phyloP scores from a whole-genome alignment of 495 filamentous ascomycete genomes.

The Bacidia rubella region DNA sequence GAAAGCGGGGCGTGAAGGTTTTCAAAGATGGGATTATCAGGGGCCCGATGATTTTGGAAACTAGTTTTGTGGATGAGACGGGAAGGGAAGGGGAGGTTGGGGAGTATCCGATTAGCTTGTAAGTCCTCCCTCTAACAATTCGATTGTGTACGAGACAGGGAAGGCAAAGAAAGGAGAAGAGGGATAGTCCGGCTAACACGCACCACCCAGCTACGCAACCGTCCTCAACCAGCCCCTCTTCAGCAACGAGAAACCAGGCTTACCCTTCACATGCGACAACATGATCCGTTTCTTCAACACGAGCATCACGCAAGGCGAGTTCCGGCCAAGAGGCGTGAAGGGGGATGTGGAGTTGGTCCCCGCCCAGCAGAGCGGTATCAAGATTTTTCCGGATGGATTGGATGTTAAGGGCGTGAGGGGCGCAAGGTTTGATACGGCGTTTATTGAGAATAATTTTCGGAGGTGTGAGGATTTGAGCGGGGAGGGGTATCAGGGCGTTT shows the following conservation, averaged over 20 bases:
- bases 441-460: conserved; percentile 6
- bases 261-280: conserved; percentile 5
- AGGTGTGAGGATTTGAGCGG: conserved; percentile 6
- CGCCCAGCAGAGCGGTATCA: not conserved
- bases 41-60: not conserved
- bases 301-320: not conserved
- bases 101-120: conserved; percentile 7
- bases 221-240: conserved; percentile 10
- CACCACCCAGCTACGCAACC: conserved; percentile 4
- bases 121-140: not conserved
- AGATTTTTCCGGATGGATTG: conserved; percentile 2
- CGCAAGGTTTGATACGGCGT: conserved; percentile 2
- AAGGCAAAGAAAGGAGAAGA: not conserved
- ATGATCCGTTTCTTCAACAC: conserved; percentile 9
- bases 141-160: not conserved
- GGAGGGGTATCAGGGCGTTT: not conserved
- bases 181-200: not conserved
- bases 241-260: not conserved
- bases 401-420: conserved; percentile 1
- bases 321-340: conserved; percentile 3
- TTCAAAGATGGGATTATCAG: not conserved
- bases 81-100: conserved; percentile 5
- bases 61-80: not conserved
- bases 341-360: not conserved
- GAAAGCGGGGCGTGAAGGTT: not conserved